Percentiles rank a stretch among this genome's conserved stretches.
phyloP scores from a whole-genome alignment of 441 rosid species.

The Erodium trifolium region DNA sequence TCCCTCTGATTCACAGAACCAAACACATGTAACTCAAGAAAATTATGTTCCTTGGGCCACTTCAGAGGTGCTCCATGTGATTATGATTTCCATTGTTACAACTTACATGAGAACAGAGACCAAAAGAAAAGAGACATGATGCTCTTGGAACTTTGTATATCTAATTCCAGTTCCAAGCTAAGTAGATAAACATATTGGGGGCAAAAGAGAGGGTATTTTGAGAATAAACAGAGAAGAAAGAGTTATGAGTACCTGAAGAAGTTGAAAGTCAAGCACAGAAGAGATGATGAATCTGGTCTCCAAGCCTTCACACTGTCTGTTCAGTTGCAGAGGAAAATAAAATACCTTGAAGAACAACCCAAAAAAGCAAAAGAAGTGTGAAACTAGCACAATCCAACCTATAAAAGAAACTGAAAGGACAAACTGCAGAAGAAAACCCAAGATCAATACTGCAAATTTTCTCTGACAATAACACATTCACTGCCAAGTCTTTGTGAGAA shows the following conservation, averaged over 20 bases:
- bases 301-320: slow-evolving; percentile 9
- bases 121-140: too few species aligned
- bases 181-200: too few species aligned
- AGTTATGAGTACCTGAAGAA: slow-evolving; percentile 27
- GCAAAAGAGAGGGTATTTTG: too few species aligned
- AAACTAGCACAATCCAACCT: not conserved
- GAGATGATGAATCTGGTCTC: not conserved
- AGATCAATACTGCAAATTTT: slow-evolving; percentile 14
- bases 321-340: slow-evolving; percentile 10
- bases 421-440: slow-evolving; percentile 14
- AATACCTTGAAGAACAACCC: not conserved
- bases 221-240: too few species aligned
- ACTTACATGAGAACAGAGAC: too few species aligned
- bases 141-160: too few species aligned
- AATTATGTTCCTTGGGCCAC: not conserved
- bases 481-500: not conserved
- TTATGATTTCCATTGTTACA: not conserved
- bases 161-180: too few species aligned
- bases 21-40: not conserved
- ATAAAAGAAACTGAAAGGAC: not conserved
- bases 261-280: slow-evolving; percentile 1
- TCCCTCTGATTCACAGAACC: not conserved
- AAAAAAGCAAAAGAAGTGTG: slow-evolving; percentile 9
- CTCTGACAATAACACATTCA: slow-evolving; percentile 14
- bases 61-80: not conserved